Conservation (phyloP, 805 yeast genomes). For the Metschnikowia shivogae region DNA sequence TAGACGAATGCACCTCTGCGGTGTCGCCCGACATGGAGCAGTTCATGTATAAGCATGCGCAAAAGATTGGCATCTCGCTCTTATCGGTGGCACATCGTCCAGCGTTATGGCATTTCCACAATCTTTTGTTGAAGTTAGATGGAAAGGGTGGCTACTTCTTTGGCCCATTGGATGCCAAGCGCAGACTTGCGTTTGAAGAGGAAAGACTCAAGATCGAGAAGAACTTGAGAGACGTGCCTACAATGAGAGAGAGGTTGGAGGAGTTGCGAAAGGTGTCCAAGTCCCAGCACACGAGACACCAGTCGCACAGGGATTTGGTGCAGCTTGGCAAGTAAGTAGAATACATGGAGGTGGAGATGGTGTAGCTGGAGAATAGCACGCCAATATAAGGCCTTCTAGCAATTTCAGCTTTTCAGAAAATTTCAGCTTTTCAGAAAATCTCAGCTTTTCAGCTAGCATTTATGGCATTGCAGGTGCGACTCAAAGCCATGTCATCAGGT, state of each 20-base stretch:
- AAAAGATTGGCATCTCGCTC: slow-evolving; percentile 71
- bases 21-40: slow-evolving; percentile 89
- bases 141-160: slow-evolving; percentile 71
- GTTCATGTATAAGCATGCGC: slow-evolving; percentile 81
- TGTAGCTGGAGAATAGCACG: too few relatives aligned
- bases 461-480: too few relatives aligned
- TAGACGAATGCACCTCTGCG: slow-evolving; percentile 95
- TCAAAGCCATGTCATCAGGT: too few relatives aligned
- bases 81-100: slow-evolving; percentile 91
- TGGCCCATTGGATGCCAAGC: slow-evolving; percentile 63
- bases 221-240: slow-evolving; percentile 65
- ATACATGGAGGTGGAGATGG: not conserved
- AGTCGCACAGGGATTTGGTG: slow-evolving; percentile 26
- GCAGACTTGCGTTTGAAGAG: slow-evolving; percentile 70
- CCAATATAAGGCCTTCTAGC: too few relatives aligned
- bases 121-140: slow-evolving; percentile 74
- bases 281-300: slow-evolving; percentile 37
- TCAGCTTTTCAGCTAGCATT: too few relatives aligned
- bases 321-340: slow-evolving; percentile 16
- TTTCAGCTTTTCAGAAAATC: too few relatives aligned
- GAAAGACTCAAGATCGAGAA: slow-evolving; percentile 70
- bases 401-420: too few relatives aligned
- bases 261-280: slow-evolving; percentile 55
- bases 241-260: slow-evolving; percentile 59
- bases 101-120: slow-evolving; percentile 89